phyloP scores from a whole-genome alignment of 495 filamentous ascomycete genomes.

The Mytilinidion resinicola region DNA sequence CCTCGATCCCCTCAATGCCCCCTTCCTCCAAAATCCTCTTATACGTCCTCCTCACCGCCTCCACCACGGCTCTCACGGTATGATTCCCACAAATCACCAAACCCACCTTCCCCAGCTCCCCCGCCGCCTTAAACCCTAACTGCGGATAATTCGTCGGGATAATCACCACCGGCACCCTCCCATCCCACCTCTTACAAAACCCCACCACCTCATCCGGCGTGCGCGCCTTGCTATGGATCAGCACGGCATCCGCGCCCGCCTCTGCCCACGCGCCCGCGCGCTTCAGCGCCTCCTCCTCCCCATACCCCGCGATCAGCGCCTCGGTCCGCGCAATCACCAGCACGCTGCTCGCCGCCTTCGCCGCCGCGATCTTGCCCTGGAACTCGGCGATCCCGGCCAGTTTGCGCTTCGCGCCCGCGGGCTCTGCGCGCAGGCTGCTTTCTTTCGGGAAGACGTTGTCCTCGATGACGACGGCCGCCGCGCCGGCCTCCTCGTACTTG shows the following conservation, averaged over 20 bases:
- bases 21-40: too few relatives aligned
- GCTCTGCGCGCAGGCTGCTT: neutral
- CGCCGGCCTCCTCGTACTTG: neutral
- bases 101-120: too few relatives aligned
- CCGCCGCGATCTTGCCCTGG: neutral
- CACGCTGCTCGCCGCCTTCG: neutral
- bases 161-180: too few relatives aligned
- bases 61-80: too few relatives aligned
- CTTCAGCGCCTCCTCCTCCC: neutral
- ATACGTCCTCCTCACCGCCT: too few relatives aligned
- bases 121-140: too few relatives aligned
- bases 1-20: too few relatives aligned
- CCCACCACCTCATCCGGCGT: too few relatives aligned
- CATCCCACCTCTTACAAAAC: too few relatives aligned
- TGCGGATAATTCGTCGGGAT: too few relatives aligned
- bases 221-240: neutral
- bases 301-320: neutral
- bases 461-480: neutral
- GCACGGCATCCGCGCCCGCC: neutral
- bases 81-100: too few relatives aligned
- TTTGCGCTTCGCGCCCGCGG: too few relatives aligned
- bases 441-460: neutral
- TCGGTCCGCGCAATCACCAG: conserved; percentile 1
- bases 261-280: neutral
- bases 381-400: neutral